Percentiles rank a stretch among this genome's conserved stretches.
phyloP scores from a whole-genome alignment of 225 moss, liverwort and hornwort species.

The Marchantia polymorpha region DNA sequence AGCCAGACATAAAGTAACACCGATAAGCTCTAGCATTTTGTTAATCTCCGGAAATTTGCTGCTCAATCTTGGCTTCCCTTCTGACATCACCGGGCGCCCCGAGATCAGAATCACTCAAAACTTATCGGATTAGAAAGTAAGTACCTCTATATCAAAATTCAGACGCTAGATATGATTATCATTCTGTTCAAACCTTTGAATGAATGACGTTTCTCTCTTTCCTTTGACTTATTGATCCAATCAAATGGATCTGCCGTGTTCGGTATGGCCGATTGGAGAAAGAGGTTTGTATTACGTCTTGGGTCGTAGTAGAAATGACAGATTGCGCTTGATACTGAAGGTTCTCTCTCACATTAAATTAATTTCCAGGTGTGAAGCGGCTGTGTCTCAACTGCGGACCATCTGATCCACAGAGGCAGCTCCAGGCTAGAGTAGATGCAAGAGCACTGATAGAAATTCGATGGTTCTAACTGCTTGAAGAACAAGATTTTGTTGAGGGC shows the following conservation, averaged over 20 bases:
- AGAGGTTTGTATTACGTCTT: neutral
- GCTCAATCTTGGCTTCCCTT: neutral
- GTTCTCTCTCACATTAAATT: neutral
- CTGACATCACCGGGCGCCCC: neutral
- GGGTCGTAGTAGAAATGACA: neutral
- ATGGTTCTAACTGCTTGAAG: conserved; percentile 6
- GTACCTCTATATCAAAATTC: too few relatives aligned
- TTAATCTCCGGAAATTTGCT: neutral
- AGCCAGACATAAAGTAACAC: neutral
- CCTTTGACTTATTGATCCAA: neutral
- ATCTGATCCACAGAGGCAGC: conserved; percentile 16
- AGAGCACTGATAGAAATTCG: conserved; percentile 8
- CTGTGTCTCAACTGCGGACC: conserved; percentile 14
- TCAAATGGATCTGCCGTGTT: neutral
- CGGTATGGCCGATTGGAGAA: neutral
- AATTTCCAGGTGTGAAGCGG: conserved; percentile 5
- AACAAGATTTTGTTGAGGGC: neutral
- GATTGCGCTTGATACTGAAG: neutral
- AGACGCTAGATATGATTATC: too few relatives aligned
- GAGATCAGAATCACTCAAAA: too few relatives aligned
- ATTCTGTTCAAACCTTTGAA: neutral
- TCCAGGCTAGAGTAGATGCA: conserved; percentile 1
- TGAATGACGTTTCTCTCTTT: neutral
- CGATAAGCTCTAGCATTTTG: neutral
- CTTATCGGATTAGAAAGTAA: too few relatives aligned